Base-by-base conservation (phyloP, 352 stramenopile genomes). In the Pythium graminicola region DNA sequence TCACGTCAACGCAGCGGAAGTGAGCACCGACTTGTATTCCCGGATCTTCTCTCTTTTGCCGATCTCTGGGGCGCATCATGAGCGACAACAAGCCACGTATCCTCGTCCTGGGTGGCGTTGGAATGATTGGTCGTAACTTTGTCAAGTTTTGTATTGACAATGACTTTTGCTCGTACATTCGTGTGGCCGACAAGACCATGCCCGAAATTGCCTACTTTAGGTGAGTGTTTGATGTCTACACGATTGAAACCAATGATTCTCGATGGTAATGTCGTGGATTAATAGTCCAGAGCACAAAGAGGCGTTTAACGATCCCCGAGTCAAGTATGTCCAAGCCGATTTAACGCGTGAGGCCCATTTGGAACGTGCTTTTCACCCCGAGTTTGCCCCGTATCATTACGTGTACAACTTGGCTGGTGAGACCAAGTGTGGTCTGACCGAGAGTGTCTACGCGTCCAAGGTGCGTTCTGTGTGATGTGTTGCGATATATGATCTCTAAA, bases 101-200 rank as follows among this genome's bases (percentile, higher is more conserved):
- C 57, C 61, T 94, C 56, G 80, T 94, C 62, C 78, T 94, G 20
- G 84, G 84, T 39, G 84, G 84, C 60, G 70, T 73, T 54, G 84
- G 84, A 48, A 90, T 92, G 78, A 86, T 94, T 47, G 84, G 84
- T 55, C 78, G 84, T 60, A 94, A 92, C 73, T 89, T 94, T 41
- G 78, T 93, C 44, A 72, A 91, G 64, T 84, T 76, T 60, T 80
- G 80, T 39, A 59, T 94, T 17, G 77, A 88, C 58, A 64, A 74
- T 23, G 76, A 91, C 44, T 48, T 92, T 13, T 72, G 68, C 44
- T 70, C 72, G 9, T 64, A 65, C 54, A 83, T 94, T 49, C 80
- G 81, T 39, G 79, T 94, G 48, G 80, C 78, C 28, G 84, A 94
- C 69, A 94, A 94, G 65, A 86, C 81, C 17, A 86, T 91, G 74